Base-by-base conservation (phyloP, 2,329 filamentous ascomycete genomes). In the Verticillium klebahnii region DNA sequence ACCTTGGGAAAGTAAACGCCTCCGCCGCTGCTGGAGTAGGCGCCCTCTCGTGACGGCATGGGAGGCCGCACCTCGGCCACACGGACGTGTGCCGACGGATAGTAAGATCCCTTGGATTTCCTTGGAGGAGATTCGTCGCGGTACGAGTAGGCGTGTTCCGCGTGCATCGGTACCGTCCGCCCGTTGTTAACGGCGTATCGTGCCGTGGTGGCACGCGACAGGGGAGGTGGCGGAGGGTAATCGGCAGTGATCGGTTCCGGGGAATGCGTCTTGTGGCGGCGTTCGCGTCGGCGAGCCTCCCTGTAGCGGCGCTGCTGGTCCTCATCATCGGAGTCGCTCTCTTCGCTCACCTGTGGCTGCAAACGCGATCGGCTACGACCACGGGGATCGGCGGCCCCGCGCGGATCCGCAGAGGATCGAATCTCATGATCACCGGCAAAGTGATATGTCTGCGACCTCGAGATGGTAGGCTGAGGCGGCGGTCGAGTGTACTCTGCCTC, bases 291-390 rank as follows among this genome's bases (percentile, higher is more conserved):
- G 5, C 67, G 67, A 52, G 45, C 19, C 23, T 52, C 45, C 45
- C 45, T 52, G 45, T 52, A 14, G 12, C 45, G 45, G 19, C 69
- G 69, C 29, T 31, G 23, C 11, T 72, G 71, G 23, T 74, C 70
- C 45, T 71, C 69, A 1, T 76, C 75, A 14, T 77, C 74, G 0
- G 69, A 71, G 5, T 78, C 76, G 3, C 64, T 70, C 4, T 75
- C 71, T 3, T 72, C 72, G 11, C 69, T 66, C 15, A 71, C 68
- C 62, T 79, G 77, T 6, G 76, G 34, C 8, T 77, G 72, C 66
- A 72, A 66, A 55, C 72, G 73, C 12, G 74, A 76, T 17, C 77
- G 75, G 34, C 68, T 68, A 31, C 77, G 77, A 8, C 77, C 77
- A 5, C 75, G 75, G 6, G 69, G 64, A 11, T 73, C 69, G 1